Conservation (phyloP, 805 yeast genomes). For the Ogataea paraovalis region DNA sequence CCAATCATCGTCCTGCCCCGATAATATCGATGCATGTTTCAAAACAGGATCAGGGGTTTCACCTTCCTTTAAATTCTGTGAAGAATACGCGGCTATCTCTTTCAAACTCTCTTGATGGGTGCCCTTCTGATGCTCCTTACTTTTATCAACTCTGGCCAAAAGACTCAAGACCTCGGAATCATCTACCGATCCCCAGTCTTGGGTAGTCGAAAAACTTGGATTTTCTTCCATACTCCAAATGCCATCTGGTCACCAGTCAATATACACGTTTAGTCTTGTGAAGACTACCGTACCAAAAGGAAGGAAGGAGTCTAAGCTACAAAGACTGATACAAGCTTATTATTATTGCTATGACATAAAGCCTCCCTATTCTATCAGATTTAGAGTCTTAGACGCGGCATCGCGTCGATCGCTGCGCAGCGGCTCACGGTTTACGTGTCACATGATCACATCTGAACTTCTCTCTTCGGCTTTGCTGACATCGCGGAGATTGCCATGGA, state of each 20-base stretch:
- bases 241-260: neutral
- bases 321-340: no score
- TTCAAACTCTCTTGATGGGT: neutral
- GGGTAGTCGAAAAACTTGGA: slow-evolving; percentile 26
- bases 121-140: neutral
- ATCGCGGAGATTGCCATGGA: no score
- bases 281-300: no score
- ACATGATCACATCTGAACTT: no score
- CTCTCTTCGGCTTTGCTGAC: no score
- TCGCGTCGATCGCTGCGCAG: no score
- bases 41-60: neutral
- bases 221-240: slow-evolving; percentile 7
- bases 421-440: no score
- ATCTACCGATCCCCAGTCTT: slow-evolving; percentile 31
- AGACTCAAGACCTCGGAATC: slow-evolving; percentile 20
- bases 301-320: no score
- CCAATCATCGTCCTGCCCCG: slow-evolving; percentile 22
- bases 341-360: no score
- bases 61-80: slow-evolving; percentile 10
- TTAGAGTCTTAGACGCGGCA: no score
- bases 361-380: no score
- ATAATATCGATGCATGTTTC: neutral
- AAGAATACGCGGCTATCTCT: neutral
- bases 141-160: slow-evolving; percentile 5
- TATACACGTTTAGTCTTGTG: neutral